Conservation (phyloP, 257 asterid genomes). For the Scutellaria galericulata region DNA sequence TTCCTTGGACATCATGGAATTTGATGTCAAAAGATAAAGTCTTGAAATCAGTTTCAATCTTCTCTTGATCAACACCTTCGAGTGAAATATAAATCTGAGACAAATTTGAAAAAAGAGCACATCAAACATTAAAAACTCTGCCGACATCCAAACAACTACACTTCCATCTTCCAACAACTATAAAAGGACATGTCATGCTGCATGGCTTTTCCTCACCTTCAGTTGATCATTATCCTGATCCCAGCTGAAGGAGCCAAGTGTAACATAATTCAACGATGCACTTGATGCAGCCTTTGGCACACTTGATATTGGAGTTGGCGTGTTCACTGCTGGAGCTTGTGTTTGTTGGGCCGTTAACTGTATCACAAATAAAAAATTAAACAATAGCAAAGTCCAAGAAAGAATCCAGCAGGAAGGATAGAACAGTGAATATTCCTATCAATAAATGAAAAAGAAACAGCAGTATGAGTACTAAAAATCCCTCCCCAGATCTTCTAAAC, state of each 20-base stretch:
- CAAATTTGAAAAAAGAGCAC: neutral
- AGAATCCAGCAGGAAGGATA: neutral
- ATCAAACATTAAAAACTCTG: neutral
- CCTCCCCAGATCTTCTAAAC: neutral
- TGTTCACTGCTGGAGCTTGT: constrained; percentile 38
- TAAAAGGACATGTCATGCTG: neutral
- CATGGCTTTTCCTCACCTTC: constrained; percentile 51
- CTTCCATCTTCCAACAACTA: neutral
- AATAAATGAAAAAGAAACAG: neutral
- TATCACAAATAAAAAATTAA: neutral
- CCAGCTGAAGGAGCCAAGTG: constrained; percentile 91
- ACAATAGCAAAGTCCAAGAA: neutral
- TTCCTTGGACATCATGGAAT: constrained; percentile 78
- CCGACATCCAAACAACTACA: neutral
- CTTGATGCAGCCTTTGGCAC: constrained; percentile 44
- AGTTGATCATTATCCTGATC: constrained; percentile 83
- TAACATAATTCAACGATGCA: constrained; percentile 47
- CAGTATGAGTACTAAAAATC: neutral
- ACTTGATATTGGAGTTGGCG: constrained; percentile 34
- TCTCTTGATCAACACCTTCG: constrained; percentile 85
- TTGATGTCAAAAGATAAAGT: constrained; percentile 70
- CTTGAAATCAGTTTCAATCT: constrained; percentile 72
- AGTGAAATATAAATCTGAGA: constrained; percentile 75
- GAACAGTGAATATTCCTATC: neutral
- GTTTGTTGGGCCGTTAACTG: constrained; percentile 50